Evolutionary conservation across 2,329 filamentous ascomycete species (phyloP), one percentile per base, ranked within the genome.

Genomic region (Calonectria leucothoes): DNA sequence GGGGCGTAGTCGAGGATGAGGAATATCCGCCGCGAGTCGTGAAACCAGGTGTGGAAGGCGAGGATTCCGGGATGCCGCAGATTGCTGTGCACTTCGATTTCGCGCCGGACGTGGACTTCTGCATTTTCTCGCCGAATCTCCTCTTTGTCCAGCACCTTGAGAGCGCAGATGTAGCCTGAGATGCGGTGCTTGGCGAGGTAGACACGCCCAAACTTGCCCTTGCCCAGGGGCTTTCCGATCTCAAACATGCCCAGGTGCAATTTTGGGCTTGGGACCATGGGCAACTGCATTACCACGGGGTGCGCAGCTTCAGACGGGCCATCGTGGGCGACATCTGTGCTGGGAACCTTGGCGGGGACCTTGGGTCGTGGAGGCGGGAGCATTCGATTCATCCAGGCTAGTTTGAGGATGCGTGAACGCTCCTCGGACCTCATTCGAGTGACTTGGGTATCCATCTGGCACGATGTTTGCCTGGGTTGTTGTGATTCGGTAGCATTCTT

Each of bases 1-100:
- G 81, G 92, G 6, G 93, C 93, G 77, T 93, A 94, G 80, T 94
- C 93, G 29, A 94, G 87, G 72, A 94, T 94, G 66, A 94, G 84
- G 83, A 94, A 94, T 74, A 94, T 91, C 39, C 93, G 89, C 83
- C 93, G 93, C 77, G 88, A 90, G 81, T 94, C 93, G 82, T 94
- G 92, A 84, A 94, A 94, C 81, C 94, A 92, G 33, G 92, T 92
- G 80, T 91, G 94, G 2, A 94, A 86, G 59, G 90, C 88, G 25
- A 94, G 86, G 59, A 82, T 78, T 74, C 94, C 94, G 7, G 93
- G 92, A 79, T 94, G 93, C 23, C 92, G 90, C 39, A 94, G 87
- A 79, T 94, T 93, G 72, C 90, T 92, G 80, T 94, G 93, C 72
- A 94, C 94, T 78, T 94, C 93, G 74, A 94, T 94, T 80, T 94